These are phyloP conservation scores for Arthrobotrys conoides DNA, from an alignment of 2,329 filamentous ascomycete genomes.

Conservation along the genomic window DNA sequence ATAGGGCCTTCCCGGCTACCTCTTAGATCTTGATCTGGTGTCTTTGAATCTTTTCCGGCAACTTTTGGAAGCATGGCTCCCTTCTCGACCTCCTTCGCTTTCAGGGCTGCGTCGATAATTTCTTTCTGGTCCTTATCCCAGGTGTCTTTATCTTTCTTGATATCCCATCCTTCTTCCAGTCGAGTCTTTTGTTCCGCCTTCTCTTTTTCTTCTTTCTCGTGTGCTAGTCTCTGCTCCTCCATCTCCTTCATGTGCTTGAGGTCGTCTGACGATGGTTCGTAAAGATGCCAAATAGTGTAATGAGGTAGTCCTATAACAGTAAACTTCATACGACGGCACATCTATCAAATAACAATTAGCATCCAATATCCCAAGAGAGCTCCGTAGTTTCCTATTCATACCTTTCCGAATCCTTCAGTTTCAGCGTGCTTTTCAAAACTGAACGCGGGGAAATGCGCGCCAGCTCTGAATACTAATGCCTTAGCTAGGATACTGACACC, in stretches of 20 bases:
- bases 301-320: conserved; percentile 96
- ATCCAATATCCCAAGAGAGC: conserved; percentile 8
- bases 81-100: conserved; percentile 69
- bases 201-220: conserved; percentile 83
- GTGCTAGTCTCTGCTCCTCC: conserved; percentile 85
- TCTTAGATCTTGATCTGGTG: conserved; percentile 44
- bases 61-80: conserved; percentile 64
- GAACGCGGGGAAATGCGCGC: conserved; percentile 97
- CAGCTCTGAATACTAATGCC: conserved; percentile 92
- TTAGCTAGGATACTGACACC: conserved; percentile 98
- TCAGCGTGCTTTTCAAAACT: conserved; percentile 99
- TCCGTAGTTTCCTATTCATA: conserved; percentile 68
- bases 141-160: conserved; percentile 75
- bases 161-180: conserved; percentile 84
- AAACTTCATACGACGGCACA: conserved; percentile 96
- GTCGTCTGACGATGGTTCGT: conserved; percentile 98
- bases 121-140: conserved; percentile 92
- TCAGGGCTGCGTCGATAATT: conserved; percentile 77
- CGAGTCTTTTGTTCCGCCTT: conserved; percentile 81
- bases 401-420: conserved; percentile 98
- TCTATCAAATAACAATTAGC: conserved; percentile 72
- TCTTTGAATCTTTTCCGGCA: conserved; percentile 45
- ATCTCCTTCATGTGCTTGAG: conserved; percentile 97
- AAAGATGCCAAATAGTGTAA: conserved; percentile 99
- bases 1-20: conserved; percentile 62